Evolutionary conservation across 2,329 filamentous ascomycete species (phyloP).

Genomic region (Cladosporium colombiae): DNA sequence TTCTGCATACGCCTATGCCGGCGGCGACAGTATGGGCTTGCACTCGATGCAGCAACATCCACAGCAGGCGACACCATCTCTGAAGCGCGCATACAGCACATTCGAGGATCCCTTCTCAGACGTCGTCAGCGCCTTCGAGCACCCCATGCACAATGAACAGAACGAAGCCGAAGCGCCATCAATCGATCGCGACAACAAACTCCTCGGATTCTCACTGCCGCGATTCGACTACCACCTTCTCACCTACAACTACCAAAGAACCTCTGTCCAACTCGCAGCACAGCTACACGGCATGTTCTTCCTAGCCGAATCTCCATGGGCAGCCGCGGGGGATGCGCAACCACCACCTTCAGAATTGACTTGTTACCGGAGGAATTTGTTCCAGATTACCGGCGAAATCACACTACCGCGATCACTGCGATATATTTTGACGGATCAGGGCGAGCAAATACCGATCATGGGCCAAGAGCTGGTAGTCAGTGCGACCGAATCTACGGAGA

Average conservation of each 20-base stretch:
- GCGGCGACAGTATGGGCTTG: constrained; percentile 28
- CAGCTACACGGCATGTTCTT: constrained; percentile 91
- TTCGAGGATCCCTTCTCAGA: constrained; percentile 56
- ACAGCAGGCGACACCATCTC: constrained; percentile 26
- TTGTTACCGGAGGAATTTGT: constrained; percentile 92
- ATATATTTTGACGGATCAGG: constrained; percentile 79
- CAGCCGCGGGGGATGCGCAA: constrained; percentile 56
- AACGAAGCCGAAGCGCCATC: constrained; percentile 52
- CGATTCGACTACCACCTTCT: constrained; percentile 59
- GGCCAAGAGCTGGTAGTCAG: constrained; percentile 86
- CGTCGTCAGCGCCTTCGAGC: constrained; percentile 51
- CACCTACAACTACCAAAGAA: constrained; percentile 64
- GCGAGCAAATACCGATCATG: constrained; percentile 78
- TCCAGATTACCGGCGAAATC: constrained; percentile 90
- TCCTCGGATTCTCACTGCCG: constrained; percentile 54
- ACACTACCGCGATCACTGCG: constrained; percentile 76
- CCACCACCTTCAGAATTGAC: constrained; percentile 78
- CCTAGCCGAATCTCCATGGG: constrained; percentile 74
- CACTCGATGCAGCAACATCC: constrained; percentile 16
- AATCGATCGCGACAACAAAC: constrained; percentile 64
- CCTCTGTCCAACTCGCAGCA: constrained; percentile 67
- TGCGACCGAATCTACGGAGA: constrained; percentile 92
- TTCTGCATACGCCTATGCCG: constrained; percentile 58
- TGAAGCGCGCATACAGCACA: constrained; percentile 38
- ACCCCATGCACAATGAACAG: constrained; percentile 41